Percentiles rank a stretch among this genome's conserved stretches.
phyloP scores from a whole-genome alignment of 805 yeast genomes.

The Zygoascus bituminiphila region DNA sequence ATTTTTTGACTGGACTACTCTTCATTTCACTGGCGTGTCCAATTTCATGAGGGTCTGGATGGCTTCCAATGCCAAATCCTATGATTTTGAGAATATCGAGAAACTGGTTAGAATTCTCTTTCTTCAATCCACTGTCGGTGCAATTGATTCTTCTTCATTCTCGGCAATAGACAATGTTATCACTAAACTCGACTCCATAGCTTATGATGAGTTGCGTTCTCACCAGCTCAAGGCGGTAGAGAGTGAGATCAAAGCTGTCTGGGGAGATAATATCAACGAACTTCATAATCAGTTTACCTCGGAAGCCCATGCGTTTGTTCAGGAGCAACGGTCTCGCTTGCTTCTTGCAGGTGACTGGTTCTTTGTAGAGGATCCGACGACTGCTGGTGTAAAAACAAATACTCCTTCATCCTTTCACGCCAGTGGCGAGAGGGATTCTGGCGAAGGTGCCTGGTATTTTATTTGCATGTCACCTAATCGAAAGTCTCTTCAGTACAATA shows the following conservation, averaged over 20 bases:
- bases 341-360: conserved; percentile 79
- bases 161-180: conserved; percentile 37
- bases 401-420: neutral
- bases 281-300: conserved; percentile 43
- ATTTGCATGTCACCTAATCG: conserved; percentile 61
- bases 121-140: conserved; percentile 19
- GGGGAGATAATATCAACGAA: conserved; percentile 39
- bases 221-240: conserved; percentile 39
- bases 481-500: conserved; percentile 51
- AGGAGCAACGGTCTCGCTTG: conserved; percentile 64
- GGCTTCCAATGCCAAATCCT: conserved; percentile 45
- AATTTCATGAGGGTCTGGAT: conserved; percentile 59
- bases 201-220: conserved; percentile 45
- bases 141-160: conserved; percentile 15
- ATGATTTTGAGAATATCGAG: conserved; percentile 45
- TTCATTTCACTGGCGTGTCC: conserved; percentile 50
- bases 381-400: neutral
- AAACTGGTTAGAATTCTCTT: conserved; percentile 36
- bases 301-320: conserved; percentile 63
- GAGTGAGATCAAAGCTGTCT: conserved; percentile 29
- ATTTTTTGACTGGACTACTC: conserved; percentile 38
- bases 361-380: conserved; percentile 47
- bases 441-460: conserved; percentile 34
- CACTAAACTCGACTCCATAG: conserved; percentile 34
- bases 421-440: neutral